phyloP scores from a whole-genome alignment of 768 basidiomycete species.

The Calocybe cyanea region DNA sequence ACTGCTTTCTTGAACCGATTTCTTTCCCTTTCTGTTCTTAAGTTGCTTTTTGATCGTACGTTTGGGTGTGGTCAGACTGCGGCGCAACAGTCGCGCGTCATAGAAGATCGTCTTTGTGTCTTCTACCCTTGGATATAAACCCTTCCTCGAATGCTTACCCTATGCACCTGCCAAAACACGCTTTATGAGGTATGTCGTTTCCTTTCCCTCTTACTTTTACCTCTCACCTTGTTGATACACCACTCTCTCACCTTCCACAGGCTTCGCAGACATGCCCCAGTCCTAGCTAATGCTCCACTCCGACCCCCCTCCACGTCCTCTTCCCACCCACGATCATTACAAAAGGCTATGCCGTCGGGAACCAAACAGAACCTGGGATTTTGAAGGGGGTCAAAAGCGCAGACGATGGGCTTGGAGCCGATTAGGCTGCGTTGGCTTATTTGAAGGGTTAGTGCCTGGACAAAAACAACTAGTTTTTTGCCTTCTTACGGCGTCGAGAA shows the following conservation, averaged over 20 bases:
- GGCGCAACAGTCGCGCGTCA: slow-evolving; percentile 58
- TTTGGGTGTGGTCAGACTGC: no score
- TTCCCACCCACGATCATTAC: slow-evolving; percentile 80
- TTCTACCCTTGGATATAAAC: slow-evolving; percentile 71
- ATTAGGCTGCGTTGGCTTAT: slow-evolving; percentile 55
- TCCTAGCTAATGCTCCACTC: slow-evolving; percentile 77
- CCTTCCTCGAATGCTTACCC: slow-evolving; percentile 71
- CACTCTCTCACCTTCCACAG: slow-evolving; percentile 30
- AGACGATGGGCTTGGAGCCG: slow-evolving; percentile 62
- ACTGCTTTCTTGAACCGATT: slow-evolving; percentile 47
- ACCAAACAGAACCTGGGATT: slow-evolving; percentile 71
- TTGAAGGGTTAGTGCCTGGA: slow-evolving; percentile 54
- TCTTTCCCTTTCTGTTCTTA: neutral
- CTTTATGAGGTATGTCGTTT: slow-evolving; percentile 63
- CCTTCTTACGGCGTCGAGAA: slow-evolving; percentile 71
- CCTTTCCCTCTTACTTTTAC: neutral
- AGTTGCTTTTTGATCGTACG: no score
- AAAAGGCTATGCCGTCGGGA: slow-evolving; percentile 73
- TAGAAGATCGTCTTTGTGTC: slow-evolving; percentile 71
- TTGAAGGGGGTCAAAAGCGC: slow-evolving; percentile 72
- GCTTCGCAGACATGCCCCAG: slow-evolving; percentile 78
- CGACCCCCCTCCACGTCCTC: slow-evolving; percentile 74
- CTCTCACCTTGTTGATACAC: neutral
- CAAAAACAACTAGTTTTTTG: no score
- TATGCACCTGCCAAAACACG: slow-evolving; percentile 87